Base-by-base conservation (phyloP, 192 early-diverging fungal species). In the Gorgonomyces haynaldii region DNA sequence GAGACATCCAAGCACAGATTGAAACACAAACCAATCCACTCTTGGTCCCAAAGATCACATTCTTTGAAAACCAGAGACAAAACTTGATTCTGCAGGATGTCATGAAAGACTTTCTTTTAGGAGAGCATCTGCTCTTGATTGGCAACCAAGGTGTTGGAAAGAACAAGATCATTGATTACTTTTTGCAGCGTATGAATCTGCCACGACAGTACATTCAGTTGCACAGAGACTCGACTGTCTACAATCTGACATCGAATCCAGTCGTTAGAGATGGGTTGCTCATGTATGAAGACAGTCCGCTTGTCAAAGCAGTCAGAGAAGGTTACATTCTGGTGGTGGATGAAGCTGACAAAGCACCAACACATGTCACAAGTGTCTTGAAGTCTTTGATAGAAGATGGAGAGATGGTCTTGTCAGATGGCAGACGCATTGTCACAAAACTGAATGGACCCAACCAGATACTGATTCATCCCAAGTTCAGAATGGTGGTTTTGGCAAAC, bases 271-370 rank as follows among this genome's bases (percentile, higher is more conserved):
- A 84, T 40, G 85, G 85, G 45, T 66, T 81, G 0, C 57, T 87
- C 1, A 42, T 63, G 22, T 84, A 80, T 58, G 79, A 85, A 49
- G 85, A 87, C 52, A 82, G 79, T 7, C 76, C 85, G 5, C 58
- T 82, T 29, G 75, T 79, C 38, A 57, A 64, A n/a, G 63, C 71
- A 5, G 67, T 65, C 16, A 45, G 57, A n/a, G 65, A 78, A 24
- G 79, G 82, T 12, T 73, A 81, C 21, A 70, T 87, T 34, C 55
- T 87, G 16, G 76, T 87, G n/a, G 76, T 87, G 7, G 85, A 87
- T 63, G 85, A 87, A 55, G 85, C 85, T 5, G 85, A 87, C 52
- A 87, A 87, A 44, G 85, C 85, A 0, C 85, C 85, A 3, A 82
- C 83, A 6, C 76, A 81, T 57, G 83, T 87, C n/a, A 84, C 85